A percentile compares a stretch with the other conserved stretches of the same genome.
These are phyloP conservation scores for Trichophyton mentagrophytes DNA, from an alignment of 2,329 filamentous ascomycete species.

Conservation along the genomic window DNA sequence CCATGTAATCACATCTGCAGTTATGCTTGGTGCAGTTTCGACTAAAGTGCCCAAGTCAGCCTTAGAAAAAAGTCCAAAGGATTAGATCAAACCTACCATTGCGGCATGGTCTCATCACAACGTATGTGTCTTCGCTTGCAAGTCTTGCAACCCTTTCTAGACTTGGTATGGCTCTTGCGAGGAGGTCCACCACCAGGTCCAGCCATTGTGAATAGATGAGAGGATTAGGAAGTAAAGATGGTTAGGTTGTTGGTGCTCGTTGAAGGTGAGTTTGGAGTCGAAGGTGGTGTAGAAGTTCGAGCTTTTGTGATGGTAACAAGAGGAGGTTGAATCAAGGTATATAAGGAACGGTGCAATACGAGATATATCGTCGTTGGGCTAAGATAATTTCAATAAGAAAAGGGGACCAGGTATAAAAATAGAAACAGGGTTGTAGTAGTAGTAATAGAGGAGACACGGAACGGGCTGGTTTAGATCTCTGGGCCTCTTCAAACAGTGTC, in stretches of 20 bases:
- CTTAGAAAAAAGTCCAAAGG: background rate
- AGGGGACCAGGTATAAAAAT: background rate
- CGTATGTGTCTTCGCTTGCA: conserved; percentile 96
- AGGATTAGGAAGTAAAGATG: conserved; percentile 1
- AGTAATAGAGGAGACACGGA: background rate
- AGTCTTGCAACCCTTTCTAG: conserved; percentile 92
- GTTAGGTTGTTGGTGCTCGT: background rate
- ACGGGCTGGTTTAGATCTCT: background rate
- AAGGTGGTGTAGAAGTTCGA: background rate
- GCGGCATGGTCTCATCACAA: conserved; percentile 93
- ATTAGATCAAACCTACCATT: conserved; percentile 54
- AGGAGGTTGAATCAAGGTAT: background rate
- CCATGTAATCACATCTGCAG: conserved; percentile 95
- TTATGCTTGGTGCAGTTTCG: conserved; percentile 99
- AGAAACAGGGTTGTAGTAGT: background rate
- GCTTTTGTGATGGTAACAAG: background rate
- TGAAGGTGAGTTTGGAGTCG: background rate
- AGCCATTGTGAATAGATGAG: conserved; percentile 49
- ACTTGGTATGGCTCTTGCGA: conserved; percentile 89
- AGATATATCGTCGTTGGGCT: background rate
- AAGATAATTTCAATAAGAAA: background rate
- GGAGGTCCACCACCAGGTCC: conserved; percentile 90
- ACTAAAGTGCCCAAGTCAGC: conserved; percentile 38
- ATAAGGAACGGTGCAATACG: background rate
- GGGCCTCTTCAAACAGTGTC: background rate